Conservation (phyloP, 106 monocot genomes). For the Posidonia australis region DNA sequence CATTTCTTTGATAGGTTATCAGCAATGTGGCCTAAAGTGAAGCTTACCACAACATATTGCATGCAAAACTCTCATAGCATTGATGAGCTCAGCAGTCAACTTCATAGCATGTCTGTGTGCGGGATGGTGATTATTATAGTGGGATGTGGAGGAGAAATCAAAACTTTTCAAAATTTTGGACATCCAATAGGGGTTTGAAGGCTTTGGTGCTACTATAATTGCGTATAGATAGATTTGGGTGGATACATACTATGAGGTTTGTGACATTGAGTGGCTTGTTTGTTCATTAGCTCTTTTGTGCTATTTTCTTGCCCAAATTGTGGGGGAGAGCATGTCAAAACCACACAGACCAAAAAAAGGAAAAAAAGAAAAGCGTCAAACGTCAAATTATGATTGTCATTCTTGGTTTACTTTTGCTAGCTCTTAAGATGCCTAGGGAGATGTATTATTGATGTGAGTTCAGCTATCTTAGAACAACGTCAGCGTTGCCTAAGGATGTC, state of each 20-base stretch:
- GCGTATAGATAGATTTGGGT: slow-evolving; percentile 1
- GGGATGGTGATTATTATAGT: slow-evolving; percentile 53
- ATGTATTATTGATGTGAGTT: no score
- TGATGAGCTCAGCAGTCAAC: slow-evolving; percentile 2
- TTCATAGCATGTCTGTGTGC: slow-evolving; percentile 26
- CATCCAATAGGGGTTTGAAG: slow-evolving; percentile 13
- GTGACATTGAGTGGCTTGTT: background rate
- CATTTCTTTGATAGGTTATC: slow-evolving; percentile 3
- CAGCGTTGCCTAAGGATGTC: no score
- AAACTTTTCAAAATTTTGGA: slow-evolving; percentile 40
- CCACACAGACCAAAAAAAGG: background rate
- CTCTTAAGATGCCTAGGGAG: no score
- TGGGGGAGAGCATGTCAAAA: background rate
- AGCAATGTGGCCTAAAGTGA: slow-evolving; percentile 20
- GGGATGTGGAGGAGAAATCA: slow-evolving; percentile 30
- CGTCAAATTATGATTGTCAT: no score
- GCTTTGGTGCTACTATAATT: background rate
- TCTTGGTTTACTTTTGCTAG: no score
- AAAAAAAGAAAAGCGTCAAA: no score
- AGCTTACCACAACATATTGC: background rate
- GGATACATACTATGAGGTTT: background rate
- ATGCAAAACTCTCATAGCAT: slow-evolving; percentile 7
- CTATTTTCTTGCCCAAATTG: slow-evolving; percentile 5
- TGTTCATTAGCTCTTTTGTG: background rate
- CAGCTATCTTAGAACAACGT: no score